phyloP scores from a whole-genome alignment of 2,329 filamentous ascomycete genomes.

The Diplocarpon mali region DNA sequence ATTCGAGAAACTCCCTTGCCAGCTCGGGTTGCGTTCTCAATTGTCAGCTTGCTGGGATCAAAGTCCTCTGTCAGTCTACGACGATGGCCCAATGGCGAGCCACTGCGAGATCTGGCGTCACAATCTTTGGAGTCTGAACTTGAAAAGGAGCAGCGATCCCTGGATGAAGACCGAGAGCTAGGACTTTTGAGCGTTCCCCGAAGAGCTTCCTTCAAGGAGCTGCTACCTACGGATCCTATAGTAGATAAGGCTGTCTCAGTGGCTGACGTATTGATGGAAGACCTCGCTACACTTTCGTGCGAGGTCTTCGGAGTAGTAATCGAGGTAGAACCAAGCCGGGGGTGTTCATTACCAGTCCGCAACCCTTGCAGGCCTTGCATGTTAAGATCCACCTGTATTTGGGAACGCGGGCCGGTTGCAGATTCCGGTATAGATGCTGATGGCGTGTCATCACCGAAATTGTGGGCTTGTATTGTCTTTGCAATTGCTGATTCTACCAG shows the following conservation, averaged over 20 bases:
- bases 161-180: conserved; percentile 12
- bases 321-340: conserved; percentile 5
- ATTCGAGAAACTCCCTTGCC: conserved; percentile 61
- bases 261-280: conserved; percentile 10
- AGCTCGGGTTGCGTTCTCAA: conserved; percentile 53
- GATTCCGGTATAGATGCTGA: conserved; percentile 8
- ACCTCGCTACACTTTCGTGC: conserved; percentile 17
- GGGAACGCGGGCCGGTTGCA: conserved; percentile 1
- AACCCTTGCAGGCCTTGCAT: neutral
- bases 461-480: neutral
- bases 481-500: conserved; percentile 8
- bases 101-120: conserved; percentile 10
- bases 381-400: conserved; percentile 12
- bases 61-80: conserved; percentile 18
- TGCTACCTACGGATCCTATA: conserved; percentile 12
- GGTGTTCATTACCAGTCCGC: neutral
- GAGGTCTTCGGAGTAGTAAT: conserved; percentile 18
- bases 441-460: conserved; percentile 9
- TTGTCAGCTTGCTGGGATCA: conserved; percentile 27
- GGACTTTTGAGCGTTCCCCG: conserved; percentile 22
- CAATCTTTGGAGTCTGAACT: conserved; percentile 15
- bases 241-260: conserved; percentile 16
- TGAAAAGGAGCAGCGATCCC: conserved; percentile 11
- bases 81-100: conserved; percentile 17
- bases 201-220: conserved; percentile 25